Conservation (phyloP, 495 filamentous ascomycete species). For the Penicillium angulare region DNA sequence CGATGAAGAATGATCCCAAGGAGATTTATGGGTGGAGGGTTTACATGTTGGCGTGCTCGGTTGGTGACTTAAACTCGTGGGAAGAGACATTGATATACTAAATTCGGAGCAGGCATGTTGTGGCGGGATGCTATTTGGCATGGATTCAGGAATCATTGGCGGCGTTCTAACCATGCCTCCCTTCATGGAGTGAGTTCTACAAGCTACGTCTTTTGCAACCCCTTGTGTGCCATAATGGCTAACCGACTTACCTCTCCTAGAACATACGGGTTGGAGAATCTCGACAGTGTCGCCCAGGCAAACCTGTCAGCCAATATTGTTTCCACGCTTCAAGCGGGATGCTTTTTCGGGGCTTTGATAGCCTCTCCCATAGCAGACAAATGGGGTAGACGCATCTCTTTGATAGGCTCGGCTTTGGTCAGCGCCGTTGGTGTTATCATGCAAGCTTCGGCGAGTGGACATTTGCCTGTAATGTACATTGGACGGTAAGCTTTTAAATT, state of each 20-base stretch:
- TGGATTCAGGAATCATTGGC: constrained; percentile 71
- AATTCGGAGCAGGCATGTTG: constrained; percentile 72
- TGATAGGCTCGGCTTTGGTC: constrained; percentile 49
- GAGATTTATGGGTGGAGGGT: constrained; percentile 82
- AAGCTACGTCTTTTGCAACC: not conserved
- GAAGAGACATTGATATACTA: too few relatives aligned
- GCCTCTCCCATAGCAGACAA: constrained; percentile 56
- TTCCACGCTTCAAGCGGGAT: constrained; percentile 66
- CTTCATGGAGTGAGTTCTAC: constrained; percentile 51
- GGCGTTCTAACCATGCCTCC: constrained; percentile 63
- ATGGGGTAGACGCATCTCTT: constrained; percentile 52
- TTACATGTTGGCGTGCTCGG: constrained; percentile 65
- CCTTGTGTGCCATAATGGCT: not conserved
- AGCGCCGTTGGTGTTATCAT: constrained; percentile 56
- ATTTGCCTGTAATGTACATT: constrained; percentile 57
- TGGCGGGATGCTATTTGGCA: constrained; percentile 70
- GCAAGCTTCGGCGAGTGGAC: constrained; percentile 59
- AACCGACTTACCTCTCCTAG: constrained; percentile 27
- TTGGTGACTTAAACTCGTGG: constrained; percentile 35
- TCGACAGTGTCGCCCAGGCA: constrained; percentile 48
- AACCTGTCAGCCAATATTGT: constrained; percentile 49
- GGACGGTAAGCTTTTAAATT: constrained; percentile 46
- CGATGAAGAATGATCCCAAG: constrained; percentile 69
- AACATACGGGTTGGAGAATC: constrained; percentile 52
- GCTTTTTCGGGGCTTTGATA: constrained; percentile 64